Evolutionary conservation across 2,329 filamentous ascomycete genomes (phyloP).

Genomic region (Colletotrichum scovillei): DNA sequence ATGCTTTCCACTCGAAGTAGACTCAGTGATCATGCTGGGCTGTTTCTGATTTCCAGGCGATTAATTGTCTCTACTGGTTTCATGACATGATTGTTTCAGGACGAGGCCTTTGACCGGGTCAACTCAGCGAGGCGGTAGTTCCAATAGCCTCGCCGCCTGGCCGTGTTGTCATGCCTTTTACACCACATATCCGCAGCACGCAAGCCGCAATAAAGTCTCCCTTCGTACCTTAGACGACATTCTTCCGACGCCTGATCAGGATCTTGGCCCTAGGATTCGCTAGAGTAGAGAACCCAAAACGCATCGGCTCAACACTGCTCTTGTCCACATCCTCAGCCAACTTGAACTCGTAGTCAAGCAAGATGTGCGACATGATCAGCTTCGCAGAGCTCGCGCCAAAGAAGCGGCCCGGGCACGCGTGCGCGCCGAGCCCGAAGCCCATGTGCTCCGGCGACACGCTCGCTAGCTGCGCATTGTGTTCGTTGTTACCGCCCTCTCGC

Average conservation of each 20-base stretch:
- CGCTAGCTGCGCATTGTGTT: conserved; percentile 51
- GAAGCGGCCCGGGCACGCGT: conserved; percentile 61
- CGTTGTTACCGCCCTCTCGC: conserved; percentile 16
- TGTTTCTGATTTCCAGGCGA: no score
- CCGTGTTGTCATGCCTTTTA: not conserved
- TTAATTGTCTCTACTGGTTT: no score
- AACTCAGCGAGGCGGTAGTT: not conserved
- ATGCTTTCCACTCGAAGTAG: not conserved
- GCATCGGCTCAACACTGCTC: not conserved
- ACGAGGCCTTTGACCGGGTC: not conserved
- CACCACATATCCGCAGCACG: not conserved
- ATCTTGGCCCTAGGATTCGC: conserved; percentile 10
- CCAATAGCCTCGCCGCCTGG: not conserved
- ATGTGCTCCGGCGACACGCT: conserved; percentile 49
- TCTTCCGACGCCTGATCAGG: not conserved
- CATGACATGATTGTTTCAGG: not conserved
- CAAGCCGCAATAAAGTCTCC: not conserved
- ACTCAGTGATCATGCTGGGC: no score
- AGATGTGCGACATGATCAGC: conserved; percentile 52
- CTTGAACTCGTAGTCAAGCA: conserved; percentile 54
- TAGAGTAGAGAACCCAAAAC: conserved; percentile 20
- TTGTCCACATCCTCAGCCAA: conserved; percentile 47
- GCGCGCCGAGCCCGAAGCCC: conserved; percentile 57
- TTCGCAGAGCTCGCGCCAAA: conserved; percentile 59
- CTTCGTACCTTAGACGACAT: not conserved